These are phyloP conservation scores for Letharia columbiana DNA, from an alignment of 495 filamentous ascomycete species.

Conservation along the genomic window DNA sequence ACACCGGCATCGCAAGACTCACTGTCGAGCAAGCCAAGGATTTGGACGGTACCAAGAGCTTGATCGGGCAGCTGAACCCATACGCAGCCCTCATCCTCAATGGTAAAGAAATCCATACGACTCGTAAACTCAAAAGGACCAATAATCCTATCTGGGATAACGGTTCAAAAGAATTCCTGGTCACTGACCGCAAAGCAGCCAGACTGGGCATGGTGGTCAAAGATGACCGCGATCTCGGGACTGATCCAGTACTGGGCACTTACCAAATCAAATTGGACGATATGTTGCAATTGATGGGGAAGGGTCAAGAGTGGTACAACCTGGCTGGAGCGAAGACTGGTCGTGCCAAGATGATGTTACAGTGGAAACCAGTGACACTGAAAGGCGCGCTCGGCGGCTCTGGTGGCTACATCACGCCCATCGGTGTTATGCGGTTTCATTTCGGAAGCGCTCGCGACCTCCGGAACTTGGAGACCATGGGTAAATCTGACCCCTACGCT, in stretches of 20 bases:
- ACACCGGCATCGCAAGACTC: conserved; percentile 86
- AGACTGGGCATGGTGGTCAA: conserved; percentile 88
- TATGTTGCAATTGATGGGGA: conserved; percentile 81
- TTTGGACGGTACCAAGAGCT: conserved; percentile 78
- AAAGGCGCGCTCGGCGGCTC: conserved; percentile 63
- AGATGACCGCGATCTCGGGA: conserved; percentile 76
- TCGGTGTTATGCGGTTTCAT: conserved; percentile 90
- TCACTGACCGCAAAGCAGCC: conserved; percentile 84
- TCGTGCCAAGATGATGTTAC: conserved; percentile 74
- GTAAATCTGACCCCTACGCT: conserved; percentile 93
- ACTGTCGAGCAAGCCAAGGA: conserved; percentile 95
- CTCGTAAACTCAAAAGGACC: conserved; percentile 85
- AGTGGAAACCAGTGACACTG: conserved; percentile 92
- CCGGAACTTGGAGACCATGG: conserved; percentile 88
- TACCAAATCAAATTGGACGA: conserved; percentile 94
- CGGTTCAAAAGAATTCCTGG: conserved; percentile 81
- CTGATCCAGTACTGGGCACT: conserved; percentile 78
- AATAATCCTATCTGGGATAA: conserved; percentile 94
- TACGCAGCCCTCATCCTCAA: conserved; percentile 85
- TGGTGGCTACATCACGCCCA: conserved; percentile 84
- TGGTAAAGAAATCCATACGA: conserved; percentile 74
- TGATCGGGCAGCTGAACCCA: conserved; percentile 81
- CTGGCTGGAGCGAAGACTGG: conserved; percentile 74
- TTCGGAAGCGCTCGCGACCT: conserved; percentile 75
- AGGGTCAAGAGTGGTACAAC: conserved; percentile 94